phyloP scores from a whole-genome alignment of 495 filamentous ascomycete species.

The Wilcoxina mikolae region DNA sequence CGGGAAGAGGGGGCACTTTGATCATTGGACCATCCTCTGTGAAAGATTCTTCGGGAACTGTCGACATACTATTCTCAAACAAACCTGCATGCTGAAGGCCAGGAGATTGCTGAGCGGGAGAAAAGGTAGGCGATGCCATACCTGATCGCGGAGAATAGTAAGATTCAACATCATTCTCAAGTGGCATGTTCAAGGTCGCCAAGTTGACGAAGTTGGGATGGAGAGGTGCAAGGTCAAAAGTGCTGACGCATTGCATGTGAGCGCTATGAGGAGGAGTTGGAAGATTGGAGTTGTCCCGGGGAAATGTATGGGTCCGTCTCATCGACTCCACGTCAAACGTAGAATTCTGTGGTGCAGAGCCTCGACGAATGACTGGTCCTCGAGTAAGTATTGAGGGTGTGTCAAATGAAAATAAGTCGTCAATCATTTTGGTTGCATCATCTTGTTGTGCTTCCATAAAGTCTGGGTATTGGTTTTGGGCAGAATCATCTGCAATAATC shows the following conservation, averaged over 20 bases:
- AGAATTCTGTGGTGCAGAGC: not conserved
- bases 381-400: not conserved
- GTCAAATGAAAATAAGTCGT: constrained; percentile 19
- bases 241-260: constrained; percentile 19
- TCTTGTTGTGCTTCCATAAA: constrained; percentile 14
- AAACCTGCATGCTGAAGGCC: not conserved
- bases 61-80: constrained; percentile 11
- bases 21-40: constrained; percentile 2
- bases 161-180: constrained; percentile 24
- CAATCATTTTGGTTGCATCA: constrained; percentile 23
- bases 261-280: constrained; percentile 8
- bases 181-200: constrained; percentile 24
- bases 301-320: constrained; percentile 1
- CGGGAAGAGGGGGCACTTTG: not conserved
- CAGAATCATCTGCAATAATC: too few relatives aligned
- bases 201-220: constrained; percentile 27
- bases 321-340: not conserved
- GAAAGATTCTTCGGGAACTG: constrained; percentile 17
- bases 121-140: constrained; percentile 33
- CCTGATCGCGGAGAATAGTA: constrained; percentile 32
- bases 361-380: constrained; percentile 1
- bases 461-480: constrained; percentile 22
- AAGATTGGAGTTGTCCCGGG: not conserved
- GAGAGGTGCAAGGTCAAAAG: constrained; percentile 26
- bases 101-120: constrained; percentile 22